A percentile compares a stretch with the other conserved stretches of the same genome.
These are phyloP conservation scores for Hyparrhenia diplandra DNA, from an alignment of 176 grass and related monocot genomes.

Conservation along the genomic window DNA sequence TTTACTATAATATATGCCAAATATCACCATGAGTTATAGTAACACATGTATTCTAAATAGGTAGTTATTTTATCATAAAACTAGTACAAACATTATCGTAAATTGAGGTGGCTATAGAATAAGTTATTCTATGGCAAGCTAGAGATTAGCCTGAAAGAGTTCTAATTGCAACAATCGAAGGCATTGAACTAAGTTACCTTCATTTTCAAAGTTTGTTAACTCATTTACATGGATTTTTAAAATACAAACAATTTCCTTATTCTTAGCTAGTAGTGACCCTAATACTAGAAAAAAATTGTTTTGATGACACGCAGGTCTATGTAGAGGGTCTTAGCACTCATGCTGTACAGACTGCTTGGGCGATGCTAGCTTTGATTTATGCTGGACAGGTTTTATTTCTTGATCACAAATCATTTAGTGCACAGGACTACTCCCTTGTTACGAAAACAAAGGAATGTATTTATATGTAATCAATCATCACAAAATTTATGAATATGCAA, in stretches of 20 bases:
- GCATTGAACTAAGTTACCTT: neutral
- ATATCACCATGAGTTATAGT: no score
- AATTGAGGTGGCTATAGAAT: no score
- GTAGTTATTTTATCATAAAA: no score
- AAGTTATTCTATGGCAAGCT: no score
- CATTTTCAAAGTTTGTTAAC: neutral
- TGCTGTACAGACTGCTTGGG: conserved; percentile 15
- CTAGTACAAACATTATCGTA: no score
- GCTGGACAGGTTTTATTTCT: conserved; percentile 19
- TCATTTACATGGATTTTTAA: neutral
- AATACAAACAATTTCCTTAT: neutral
- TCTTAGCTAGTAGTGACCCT: neutral
- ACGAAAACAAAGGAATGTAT: neutral
- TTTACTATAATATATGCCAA: no score
- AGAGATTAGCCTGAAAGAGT: neutral
- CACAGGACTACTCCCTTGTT: neutral
- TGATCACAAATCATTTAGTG: neutral
- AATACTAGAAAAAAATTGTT: neutral
- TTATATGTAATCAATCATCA: neutral
- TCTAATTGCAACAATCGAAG: neutral
- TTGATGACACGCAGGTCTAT: neutral
- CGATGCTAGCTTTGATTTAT: conserved; percentile 5
- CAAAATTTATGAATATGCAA: neutral
- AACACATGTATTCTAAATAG: no score
- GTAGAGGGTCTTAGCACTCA: neutral